A percentile compares a stretch with the other conserved stretches of the same genome.
phyloP scores from a whole-genome alignment of 345 rosid genomes.

The Theobroma cacao region DNA sequence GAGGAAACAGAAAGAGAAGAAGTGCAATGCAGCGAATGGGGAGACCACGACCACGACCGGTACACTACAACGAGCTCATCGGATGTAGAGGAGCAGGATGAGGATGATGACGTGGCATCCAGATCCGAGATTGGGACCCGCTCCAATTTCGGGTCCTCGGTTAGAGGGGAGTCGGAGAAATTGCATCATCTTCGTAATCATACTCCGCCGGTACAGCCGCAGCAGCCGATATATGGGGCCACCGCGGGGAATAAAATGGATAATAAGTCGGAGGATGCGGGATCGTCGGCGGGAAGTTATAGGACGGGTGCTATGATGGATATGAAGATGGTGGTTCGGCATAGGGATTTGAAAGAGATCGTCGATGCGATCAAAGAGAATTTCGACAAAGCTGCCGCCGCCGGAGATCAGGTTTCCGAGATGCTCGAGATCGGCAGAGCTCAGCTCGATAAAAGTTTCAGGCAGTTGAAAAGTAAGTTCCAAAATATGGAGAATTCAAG shows the following conservation, averaged over 20 bases:
- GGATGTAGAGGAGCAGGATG: constrained; percentile 42
- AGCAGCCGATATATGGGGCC: constrained; percentile 23
- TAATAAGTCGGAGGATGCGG: constrained; percentile 42
- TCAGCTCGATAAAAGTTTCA: constrained; percentile 90
- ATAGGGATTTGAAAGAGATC: constrained; percentile 88
- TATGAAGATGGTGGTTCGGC: constrained; percentile 86
- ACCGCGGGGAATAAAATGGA: constrained; percentile 24
- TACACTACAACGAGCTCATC: constrained; percentile 65
- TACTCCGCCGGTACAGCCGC: constrained; percentile 12
- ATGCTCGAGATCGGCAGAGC: constrained; percentile 87
- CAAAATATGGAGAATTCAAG: background rate
- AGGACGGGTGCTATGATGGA: constrained; percentile 52
- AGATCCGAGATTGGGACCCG: constrained; percentile 73
- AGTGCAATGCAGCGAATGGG: constrained; percentile 98
- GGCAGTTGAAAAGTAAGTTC: constrained; percentile 75
- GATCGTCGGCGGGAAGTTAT: constrained; percentile 49
- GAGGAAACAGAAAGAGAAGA: constrained; percentile 85
- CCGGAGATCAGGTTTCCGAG: constrained; percentile 79
- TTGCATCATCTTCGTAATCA: constrained; percentile 11
- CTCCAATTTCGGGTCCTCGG: constrained; percentile 58
- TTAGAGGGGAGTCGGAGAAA: constrained; percentile 31
- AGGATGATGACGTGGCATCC: constrained; percentile 44
- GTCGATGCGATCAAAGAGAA: constrained; percentile 78
- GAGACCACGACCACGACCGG: constrained; percentile 55
- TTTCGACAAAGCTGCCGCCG: constrained; percentile 76